Percentiles rank a stretch among this genome's conserved stretches.
These are phyloP conservation scores for Lepidium africanum DNA, from an alignment of 345 rosid genomes.

Conservation along the genomic window DNA sequence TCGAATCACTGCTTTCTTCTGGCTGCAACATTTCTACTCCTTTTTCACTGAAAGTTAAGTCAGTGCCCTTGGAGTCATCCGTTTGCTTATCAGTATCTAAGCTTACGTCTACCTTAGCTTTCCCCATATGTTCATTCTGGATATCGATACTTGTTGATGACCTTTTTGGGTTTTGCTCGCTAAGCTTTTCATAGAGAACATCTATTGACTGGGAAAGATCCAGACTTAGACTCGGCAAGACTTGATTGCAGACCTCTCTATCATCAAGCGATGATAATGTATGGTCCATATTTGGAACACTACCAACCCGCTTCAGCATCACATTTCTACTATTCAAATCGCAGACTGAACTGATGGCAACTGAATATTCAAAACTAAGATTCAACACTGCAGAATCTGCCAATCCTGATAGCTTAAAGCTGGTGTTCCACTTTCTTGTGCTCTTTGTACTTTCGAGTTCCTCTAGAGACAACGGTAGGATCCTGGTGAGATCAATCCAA, in stretches of 20 bases:
- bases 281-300: slow-evolving; percentile 38
- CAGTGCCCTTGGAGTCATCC: slow-evolving; percentile 29
- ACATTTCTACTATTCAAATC: slow-evolving; percentile 17
- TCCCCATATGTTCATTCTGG: neutral
- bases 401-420: slow-evolving; percentile 56
- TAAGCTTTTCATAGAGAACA: slow-evolving; percentile 52
- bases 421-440: slow-evolving; percentile 62
- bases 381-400: slow-evolving; percentile 61
- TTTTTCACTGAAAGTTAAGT: slow-evolving; percentile 36
- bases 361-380: slow-evolving; percentile 59
- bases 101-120: slow-evolving; percentile 9
- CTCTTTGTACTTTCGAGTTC: slow-evolving; percentile 58
- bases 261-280: slow-evolving; percentile 34
- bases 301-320: slow-evolving; percentile 42
- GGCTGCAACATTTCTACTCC: slow-evolving; percentile 43
- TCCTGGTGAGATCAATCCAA: slow-evolving; percentile 70
- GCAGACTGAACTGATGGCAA: slow-evolving; percentile 30
- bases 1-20: slow-evolving; percentile 25
- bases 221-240: slow-evolving; percentile 33
- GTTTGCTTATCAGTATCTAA: slow-evolving; percentile 25
- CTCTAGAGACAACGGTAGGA: slow-evolving; percentile 61
- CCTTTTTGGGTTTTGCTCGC: slow-evolving; percentile 34
- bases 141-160: slow-evolving; percentile 21
- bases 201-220: slow-evolving; percentile 64
- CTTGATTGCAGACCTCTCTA: slow-evolving; percentile 31